Evolutionary conservation across 1,284 basidiomycete species (phyloP), one percentile per base, ranked within the genome.

Genomic region (Rhodotorula sp.): DNA sequence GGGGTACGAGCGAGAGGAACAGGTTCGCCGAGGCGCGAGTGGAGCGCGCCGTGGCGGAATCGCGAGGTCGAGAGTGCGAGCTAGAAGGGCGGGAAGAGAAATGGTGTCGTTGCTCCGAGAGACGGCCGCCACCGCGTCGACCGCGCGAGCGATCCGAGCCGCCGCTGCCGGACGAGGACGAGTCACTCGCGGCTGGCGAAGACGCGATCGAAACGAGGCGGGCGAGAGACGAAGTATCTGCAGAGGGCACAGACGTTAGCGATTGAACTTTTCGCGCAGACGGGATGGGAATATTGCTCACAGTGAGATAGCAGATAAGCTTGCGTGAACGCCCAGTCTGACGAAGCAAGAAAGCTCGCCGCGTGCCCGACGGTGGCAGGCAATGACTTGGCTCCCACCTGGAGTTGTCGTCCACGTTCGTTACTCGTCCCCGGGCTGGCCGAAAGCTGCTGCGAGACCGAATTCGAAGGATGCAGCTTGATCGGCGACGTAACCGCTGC

Each of bases 1-100:
- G 64, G 7, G 69, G 69, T n/a, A 70, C 60, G 55, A 70, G 69
- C 45, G 69, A 70, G 45, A 70, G 69, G 65, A 64, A 70, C 14
- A 70, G 53, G 58, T 70, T 70, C 20, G 69, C 69, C 44, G 60
- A 59, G 10, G 64, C 56, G 20, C 60, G 45, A 4, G 64, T 62
- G 1, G 68, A 65, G n/a, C 26, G 42, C 12, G 57, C 57, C 12
- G 57, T 59, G 15, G 57, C 57, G 8, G 60, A n/a, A 12, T 45
- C 45, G 24, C 45, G 58, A 15, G 58, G 45, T 8, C 58, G 44
- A 6, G n/a, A n/a, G 17, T 51, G n/a, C 7, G 60, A 62, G 30
- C 49, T 29, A 7, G n/a, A 5, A 7, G n/a, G 26, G 12, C 45
- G 53, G 4, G n/a, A n/a, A 15, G 63, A 48, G 37, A 55, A 33